These are phyloP conservation scores for Mucor lusitanicus DNA, from an alignment of 371 early-diverging fungal species.

Conservation along the genomic window DNA sequence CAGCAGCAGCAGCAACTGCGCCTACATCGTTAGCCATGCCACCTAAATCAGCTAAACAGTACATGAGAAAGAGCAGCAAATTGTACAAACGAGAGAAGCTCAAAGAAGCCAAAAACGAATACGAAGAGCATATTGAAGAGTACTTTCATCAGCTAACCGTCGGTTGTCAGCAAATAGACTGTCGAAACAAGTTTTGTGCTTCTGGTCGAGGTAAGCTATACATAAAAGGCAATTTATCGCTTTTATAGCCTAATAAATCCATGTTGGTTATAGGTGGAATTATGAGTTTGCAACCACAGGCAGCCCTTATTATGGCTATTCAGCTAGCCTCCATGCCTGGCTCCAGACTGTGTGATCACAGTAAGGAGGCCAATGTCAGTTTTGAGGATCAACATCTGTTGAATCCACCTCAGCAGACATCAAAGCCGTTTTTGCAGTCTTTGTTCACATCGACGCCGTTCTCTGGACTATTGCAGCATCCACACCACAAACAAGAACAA, in stretches of 20 bases:
- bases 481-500: background rate
- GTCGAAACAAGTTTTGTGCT: constrained; percentile 49
- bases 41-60: constrained; percentile 4
- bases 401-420: background rate
- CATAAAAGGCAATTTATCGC: background rate
- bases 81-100: constrained; percentile 28
- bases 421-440: constrained; percentile 40
- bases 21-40: constrained; percentile 3
- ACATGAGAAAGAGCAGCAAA: constrained; percentile 14
- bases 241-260: background rate
- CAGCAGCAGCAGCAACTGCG: background rate
- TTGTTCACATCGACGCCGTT: constrained; percentile 34
- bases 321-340: constrained; percentile 46
- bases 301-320: constrained; percentile 48
- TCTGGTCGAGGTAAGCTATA: constrained; percentile 33
- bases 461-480: constrained; percentile 13
- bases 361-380: background rate
- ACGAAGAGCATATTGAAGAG: constrained; percentile 37
- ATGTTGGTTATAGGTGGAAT: constrained; percentile 28
- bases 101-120: constrained; percentile 39
- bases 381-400: background rate
- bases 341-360: constrained; percentile 26
- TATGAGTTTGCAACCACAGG: constrained; percentile 45
- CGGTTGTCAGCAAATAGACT: constrained; percentile 41
- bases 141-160: constrained; percentile 43